Base-by-base conservation (phyloP, 2,329 filamentous ascomycete species). In the Colletotrichum liriopes region DNA sequence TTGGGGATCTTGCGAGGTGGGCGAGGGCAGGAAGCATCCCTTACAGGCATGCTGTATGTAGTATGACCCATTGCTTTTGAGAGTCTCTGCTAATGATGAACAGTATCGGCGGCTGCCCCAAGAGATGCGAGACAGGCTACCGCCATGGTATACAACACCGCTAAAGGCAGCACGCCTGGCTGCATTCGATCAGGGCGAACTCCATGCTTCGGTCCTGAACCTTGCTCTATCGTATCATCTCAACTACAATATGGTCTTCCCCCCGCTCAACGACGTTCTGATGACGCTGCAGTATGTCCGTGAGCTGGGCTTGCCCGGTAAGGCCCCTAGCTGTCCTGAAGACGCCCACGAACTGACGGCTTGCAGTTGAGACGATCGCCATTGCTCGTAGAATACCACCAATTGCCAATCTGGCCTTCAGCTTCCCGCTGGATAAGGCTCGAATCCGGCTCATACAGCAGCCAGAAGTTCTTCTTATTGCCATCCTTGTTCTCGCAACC, bases 381-480 rank as follows among this genome's bases (percentile, higher is more conserved):
- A 86, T 88, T 4, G 89, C 89, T 1, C 88, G 88, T 65, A 86
- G 86, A 55, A 83, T 96, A 7, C 86, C 87, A 18, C 81, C 83
- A 2, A 78, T 86, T 3, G 77, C 90, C 1, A 79, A 83, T 0
- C 81, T 92, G 41, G 83, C 87, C 2, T 93, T 92, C 73, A 83
- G 84, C 0, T 93, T 92, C 74, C 87, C 88, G 1, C 84, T 86
- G 8, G 82, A 84, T 5, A 83, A 81, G 39, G 78, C 80, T 64
- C 82, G 82, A 72, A 82, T 85, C 71, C 82, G 86, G 35, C 82
- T 88, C 11, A 82, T 91, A 20, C 85, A 90, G 62, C 88, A 93
- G 73, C 94, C 96, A 0, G 96, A 98, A 77, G 85, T 93, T 7
- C 89, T 93, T 54, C 83, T 98, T 1, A 85, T 94, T 67, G 87